A percentile compares a stretch with the other conserved stretches of the same genome.
These are phyloP conservation scores for Podaxis pistillaris DNA, from an alignment of 768 basidiomycete genomes.

Conservation along the genomic window DNA sequence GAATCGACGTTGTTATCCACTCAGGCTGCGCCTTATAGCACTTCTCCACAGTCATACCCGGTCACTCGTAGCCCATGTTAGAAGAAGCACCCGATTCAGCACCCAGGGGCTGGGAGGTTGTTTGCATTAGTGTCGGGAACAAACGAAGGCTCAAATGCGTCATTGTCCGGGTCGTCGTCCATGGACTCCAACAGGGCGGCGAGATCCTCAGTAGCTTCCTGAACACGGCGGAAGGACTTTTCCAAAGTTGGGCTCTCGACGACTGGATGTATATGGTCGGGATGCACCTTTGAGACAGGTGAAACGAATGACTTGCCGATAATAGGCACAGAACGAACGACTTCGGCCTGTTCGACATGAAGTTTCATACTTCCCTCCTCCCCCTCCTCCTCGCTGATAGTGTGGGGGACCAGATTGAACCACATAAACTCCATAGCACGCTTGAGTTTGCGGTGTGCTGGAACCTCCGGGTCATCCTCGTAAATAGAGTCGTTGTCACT, in stretches of 20 bases:
- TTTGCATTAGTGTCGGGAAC: not conserved
- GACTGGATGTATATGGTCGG: not conserved
- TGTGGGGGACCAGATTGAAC: not conserved
- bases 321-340: not conserved
- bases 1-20: not conserved
- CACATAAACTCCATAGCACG: not conserved
- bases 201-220: not conserved
- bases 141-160: not conserved
- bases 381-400: not conserved
- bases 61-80: not conserved
- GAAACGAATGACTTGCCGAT: not conserved
- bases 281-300: not conserved
- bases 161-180: not conserved
- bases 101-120: not conserved
- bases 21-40: not conserved
- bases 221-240: not conserved
- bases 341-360: not conserved
- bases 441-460: not conserved
- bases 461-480: not conserved
- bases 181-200: slow-evolving; percentile 1
- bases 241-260: not conserved
- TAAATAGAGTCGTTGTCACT: not conserved
- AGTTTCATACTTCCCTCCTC: not conserved
- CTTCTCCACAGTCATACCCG: not conserved
- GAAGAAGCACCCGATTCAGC: not conserved